Evolutionary conservation across 2,329 filamentous ascomycete genomes (phyloP).

Genomic region (Cladosporium sp.): DNA sequence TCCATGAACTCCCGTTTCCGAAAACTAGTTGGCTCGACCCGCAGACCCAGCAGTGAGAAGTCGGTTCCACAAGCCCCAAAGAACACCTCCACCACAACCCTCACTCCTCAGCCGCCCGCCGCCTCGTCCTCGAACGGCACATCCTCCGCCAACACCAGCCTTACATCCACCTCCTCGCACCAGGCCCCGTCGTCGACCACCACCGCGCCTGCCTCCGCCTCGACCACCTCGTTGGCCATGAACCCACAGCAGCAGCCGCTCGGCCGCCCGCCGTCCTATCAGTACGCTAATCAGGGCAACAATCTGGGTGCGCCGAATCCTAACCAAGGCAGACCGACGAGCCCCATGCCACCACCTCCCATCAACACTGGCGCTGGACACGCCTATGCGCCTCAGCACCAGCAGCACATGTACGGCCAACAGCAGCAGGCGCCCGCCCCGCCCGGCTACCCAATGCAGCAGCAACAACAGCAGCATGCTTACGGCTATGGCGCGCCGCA

Average conservation of each 20-base stretch:
- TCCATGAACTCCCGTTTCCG: conserved; percentile 77
- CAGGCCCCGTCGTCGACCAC: conserved; percentile 19
- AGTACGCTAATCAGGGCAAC: conserved; percentile 45
- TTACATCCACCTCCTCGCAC: conserved; percentile 33
- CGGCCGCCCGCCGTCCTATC: conserved; percentile 62
- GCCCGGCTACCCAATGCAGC: conserved; percentile 36
- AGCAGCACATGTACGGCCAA: conserved; percentile 38
- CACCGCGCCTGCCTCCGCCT: conserved; percentile 30
- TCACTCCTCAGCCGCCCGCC: conserved; percentile 32
- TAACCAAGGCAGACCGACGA: conserved; percentile 47
- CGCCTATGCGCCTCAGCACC: conserved; percentile 45
- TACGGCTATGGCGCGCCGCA: conserved; percentile 15
- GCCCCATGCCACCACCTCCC: conserved; percentile 37
- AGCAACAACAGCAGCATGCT: conserved; percentile 10
- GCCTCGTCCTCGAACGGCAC: conserved; percentile 29
- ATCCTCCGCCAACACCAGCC: conserved; percentile 31
- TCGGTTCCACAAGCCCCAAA: conserved; percentile 38
- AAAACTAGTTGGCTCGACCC: conserved; percentile 76
- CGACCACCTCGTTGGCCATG: conserved; percentile 53
- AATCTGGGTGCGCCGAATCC: conserved; percentile 35
- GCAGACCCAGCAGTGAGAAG: conserved; percentile 66
- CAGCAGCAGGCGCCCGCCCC: conserved; percentile 24
- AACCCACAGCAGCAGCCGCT: conserved; percentile 47
- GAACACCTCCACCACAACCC: conserved; percentile 38
- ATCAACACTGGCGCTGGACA: conserved; percentile 49